Percentiles rank a stretch among this genome's conserved stretches.
Evolutionary conservation across 768 basidiomycete species (phyloP).

Genomic region (Leccinum arenicola): DNA sequence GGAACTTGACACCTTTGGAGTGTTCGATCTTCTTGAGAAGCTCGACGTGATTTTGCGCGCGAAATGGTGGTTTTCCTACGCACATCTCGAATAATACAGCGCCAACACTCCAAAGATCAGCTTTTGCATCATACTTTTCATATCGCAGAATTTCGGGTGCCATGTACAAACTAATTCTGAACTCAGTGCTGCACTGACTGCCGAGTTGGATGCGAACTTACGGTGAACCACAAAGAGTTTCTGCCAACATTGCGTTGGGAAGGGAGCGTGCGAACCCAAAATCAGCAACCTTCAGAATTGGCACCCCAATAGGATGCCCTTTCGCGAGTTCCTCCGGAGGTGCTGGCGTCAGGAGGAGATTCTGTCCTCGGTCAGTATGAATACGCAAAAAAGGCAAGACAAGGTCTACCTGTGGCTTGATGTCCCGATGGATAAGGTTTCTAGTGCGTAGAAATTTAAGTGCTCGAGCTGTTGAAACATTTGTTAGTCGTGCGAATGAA

Average conservation of each 20-base stretch:
- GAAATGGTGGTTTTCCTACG: slow-evolving; percentile 90
- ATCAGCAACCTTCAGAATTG: slow-evolving; percentile 95
- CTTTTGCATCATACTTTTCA: slow-evolving; percentile 97
- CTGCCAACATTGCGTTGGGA: slow-evolving; percentile 91
- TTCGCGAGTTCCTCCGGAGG: slow-evolving; percentile 74
- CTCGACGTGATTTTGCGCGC: slow-evolving; percentile 95
- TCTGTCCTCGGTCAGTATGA: slow-evolving; percentile 44
- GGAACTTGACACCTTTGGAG: slow-evolving; percentile 90
- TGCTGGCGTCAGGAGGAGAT: slow-evolving; percentile 85
- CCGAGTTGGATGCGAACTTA: slow-evolving; percentile 40
- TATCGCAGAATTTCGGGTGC: slow-evolving; percentile 97
- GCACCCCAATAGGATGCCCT: slow-evolving; percentile 90
- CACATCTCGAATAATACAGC: slow-evolving; percentile 96
- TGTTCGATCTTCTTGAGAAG: slow-evolving; percentile 89
- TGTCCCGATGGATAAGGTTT: slow-evolving; percentile 93
- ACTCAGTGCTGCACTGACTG: background rate
- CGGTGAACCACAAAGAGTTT: slow-evolving; percentile 97
- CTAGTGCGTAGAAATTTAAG: slow-evolving; percentile 87
- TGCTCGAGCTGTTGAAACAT: slow-evolving; percentile 70
- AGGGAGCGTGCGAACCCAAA: slow-evolving; percentile 96
- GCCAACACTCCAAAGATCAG: slow-evolving; percentile 97
- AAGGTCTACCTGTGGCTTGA: slow-evolving; percentile 80
- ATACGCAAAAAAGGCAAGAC: background rate
- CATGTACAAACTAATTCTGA: slow-evolving; percentile 79
- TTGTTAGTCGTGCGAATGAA: background rate